Base-by-base conservation (phyloP, 2,329 filamentous ascomycete species). In the Colletotrichum acutatum region DNA sequence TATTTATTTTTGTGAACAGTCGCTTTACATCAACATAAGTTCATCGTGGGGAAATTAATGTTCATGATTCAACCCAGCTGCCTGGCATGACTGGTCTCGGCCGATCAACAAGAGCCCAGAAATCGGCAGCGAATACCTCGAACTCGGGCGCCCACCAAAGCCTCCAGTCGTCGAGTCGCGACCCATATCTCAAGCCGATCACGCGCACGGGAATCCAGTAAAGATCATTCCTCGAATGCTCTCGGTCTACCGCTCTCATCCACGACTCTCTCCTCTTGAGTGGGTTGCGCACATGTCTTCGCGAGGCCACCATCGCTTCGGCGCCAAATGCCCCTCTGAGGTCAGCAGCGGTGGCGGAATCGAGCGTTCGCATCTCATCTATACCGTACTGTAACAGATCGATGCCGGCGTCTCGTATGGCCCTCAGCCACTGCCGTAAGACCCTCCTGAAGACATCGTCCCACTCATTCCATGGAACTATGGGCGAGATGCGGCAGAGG, bases 61-160 rank as follows among this genome's bases (percentile, higher is more conserved):
- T 26, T 52, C 24, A 28, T 2, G n/a, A 61, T 1, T 79, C 78
- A 16, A 78, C 49, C 79, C 79, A 80, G 0, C 74, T 72, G 1
- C 79, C 78, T 22, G 78, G 79, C 77, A 80, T 79, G 0, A 19
- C 7, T 0, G 9, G 1, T 2, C 19, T 16, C 5, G 74, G 60
- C 2, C 54, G 64, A 11, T 78, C 77, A 5, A 63, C 22, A 2
- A 79, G 8, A 56, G 68, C 4, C 79, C 79, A 80, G 9, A 81
- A 80, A 16, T 81, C 58, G 1, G 26, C 56, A 0, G 79, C 79
- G 74, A 78, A 76, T 16, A 54, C 75, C 26, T 80, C 79, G 59
- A 76, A 79, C 56, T 80, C 79, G 0, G 74, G 71, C 0, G 28
- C 77, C 79, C 79, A 80, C 30, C 52, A 2, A 0, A 81, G n/a